Evolutionary conservation across 1,284 basidiomycete genomes (phyloP).

Genomic region (Pseudozyma thailandica): DNA sequence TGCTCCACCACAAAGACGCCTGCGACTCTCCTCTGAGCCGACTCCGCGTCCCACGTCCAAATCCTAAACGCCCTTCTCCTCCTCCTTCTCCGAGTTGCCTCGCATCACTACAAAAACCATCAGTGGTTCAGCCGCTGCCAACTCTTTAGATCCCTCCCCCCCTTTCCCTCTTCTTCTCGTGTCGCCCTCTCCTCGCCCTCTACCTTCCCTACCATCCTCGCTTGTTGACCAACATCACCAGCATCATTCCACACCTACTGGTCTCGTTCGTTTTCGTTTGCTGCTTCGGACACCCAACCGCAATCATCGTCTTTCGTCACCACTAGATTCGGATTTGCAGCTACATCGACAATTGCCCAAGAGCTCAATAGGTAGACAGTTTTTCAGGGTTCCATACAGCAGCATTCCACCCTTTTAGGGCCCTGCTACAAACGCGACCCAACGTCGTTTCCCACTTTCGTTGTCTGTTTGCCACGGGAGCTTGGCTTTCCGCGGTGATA

Average conservation of each 20-base stretch:
- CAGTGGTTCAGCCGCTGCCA: slow-evolving; percentile 3
- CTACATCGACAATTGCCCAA: no score
- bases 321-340: no score
- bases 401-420: not conserved
- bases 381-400: not conserved
- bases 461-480: slow-evolving; percentile 4
- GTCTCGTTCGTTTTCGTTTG: no score
- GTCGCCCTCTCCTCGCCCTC: not conserved
- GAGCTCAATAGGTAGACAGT: no score
- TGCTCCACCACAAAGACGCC: no score
- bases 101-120: slow-evolving; percentile 1
- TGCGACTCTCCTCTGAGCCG: no score
- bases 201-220: not conserved
- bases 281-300: no score
- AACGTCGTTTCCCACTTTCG: no score
- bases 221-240: no score
- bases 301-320: no score
- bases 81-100: not conserved
- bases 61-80: not conserved
- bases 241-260: no score
- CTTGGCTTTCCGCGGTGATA: slow-evolving; percentile 1
- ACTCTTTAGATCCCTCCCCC: not conserved
- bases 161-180: not conserved
- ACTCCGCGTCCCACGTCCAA: no score
- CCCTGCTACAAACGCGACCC: not conserved